Base-by-base conservation (phyloP, 2,329 filamentous ascomycete species). In the Eutypa lata region DNA sequence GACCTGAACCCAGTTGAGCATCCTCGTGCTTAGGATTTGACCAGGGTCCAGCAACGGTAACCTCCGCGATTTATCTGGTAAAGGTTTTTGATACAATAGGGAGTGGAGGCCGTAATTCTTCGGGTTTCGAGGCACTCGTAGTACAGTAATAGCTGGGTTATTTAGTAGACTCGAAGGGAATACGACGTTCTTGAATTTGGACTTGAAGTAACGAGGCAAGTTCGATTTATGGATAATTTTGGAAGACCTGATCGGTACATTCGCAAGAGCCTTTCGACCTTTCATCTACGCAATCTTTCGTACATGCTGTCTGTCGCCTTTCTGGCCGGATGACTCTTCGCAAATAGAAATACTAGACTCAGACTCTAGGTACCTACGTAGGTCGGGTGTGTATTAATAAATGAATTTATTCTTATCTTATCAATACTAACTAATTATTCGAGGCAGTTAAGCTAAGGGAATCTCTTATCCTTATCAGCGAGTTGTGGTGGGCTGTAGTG, bases 1-100 rank as follows among this genome's bases (percentile, higher is more conserved):
- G 62, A 97, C 74, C 69, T 95, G 87, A 52, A 92, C 77, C 63
- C 77, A 84, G 67, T 81, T 87, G 61, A 86, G 80, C 92, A 96
- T 96, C 57, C 59, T 68, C n/a, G n/a, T n/a, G n/a, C n/a, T n/a
- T n/a, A n/a, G n/a, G n/a, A n/a, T 52, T 4, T 10, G 10, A n/a
- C n/a, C 35, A 22, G 53, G 38, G 21, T 18, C 28, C 2, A 28
- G 24, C 18, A 50, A 21, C 16, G 6, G 31, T 3, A 47, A 47
- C 38, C 45, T 6, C n/a, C 26, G n/a, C n/a, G 24, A 18, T 16
- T n/a, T n/a, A 7, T 46, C 3, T 16, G 24, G 33, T 13, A 52
- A 21, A 13, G 33, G 3, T 1, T n/a, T 13, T 33, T 16, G 45
- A 21, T 55, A 16, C 14, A 59, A 45, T 33, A 61, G 31, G 14